phyloP scores from a whole-genome alignment of 2,329 filamentous ascomycete species.

The Arthrobotrys sinensis region DNA sequence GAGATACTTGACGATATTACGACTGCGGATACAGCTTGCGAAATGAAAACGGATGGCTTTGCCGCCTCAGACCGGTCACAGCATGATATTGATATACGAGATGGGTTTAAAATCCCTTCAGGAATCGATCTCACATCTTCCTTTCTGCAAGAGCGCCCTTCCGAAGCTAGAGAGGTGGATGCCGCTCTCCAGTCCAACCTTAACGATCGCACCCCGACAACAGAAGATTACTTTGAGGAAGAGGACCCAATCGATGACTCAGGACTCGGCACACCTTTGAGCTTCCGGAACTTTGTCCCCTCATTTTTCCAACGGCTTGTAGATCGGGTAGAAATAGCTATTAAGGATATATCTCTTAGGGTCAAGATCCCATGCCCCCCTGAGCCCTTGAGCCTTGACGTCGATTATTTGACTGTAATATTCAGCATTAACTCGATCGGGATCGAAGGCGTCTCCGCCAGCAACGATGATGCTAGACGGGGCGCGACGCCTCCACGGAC shows the following conservation, averaged over 20 bases:
- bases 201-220: constrained; percentile 75
- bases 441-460: constrained; percentile 47
- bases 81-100: constrained; percentile 64
- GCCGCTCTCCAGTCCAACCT: constrained; percentile 71
- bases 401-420: constrained; percentile 26
- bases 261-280: constrained; percentile 80
- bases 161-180: constrained; percentile 78
- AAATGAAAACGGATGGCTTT: background rate
- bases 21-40: constrained; percentile 61
- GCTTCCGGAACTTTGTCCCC: constrained; percentile 79
- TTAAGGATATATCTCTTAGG: constrained; percentile 66
- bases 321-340: constrained; percentile 78
- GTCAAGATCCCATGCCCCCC: constrained; percentile 27
- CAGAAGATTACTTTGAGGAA: constrained; percentile 73
- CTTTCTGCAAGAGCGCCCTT: constrained; percentile 79
- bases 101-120: constrained; percentile 73
- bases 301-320: constrained; percentile 81
- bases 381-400: background rate
- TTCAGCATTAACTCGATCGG: constrained; percentile 42
- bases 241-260: constrained; percentile 76
- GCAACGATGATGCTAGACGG: background rate
- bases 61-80: background rate
- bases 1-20: constrained; percentile 71
- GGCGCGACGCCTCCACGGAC: background rate
- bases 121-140: constrained; percentile 82